A percentile compares a stretch with the other conserved stretches of the same genome.
phyloP scores from a whole-genome alignment of 106 monocot species.

The Ottelia alismoides region DNA sequence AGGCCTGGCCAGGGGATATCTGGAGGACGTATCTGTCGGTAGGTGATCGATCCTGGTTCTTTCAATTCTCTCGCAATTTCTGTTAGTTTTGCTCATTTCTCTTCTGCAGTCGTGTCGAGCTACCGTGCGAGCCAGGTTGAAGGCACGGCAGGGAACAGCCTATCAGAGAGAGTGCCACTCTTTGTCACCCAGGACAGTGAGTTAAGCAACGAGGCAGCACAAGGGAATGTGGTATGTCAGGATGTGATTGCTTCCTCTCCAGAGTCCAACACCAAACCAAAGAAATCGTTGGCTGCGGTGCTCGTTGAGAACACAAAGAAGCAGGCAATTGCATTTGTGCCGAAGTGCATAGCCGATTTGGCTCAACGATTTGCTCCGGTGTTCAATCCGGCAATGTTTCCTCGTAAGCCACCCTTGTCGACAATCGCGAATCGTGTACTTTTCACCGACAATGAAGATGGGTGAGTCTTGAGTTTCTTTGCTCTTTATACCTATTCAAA shows the following conservation, averaged over 20 bases:
- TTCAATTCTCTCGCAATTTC: no score
- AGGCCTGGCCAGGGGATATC: conserved; percentile 36
- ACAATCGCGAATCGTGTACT: conserved; percentile 69
- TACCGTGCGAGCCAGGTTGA: conserved; percentile 37
- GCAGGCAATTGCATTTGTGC: conserved; percentile 62
- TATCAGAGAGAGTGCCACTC: conserved; percentile 54
- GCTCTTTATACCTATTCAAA: not conserved
- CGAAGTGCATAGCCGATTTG: conserved; percentile 59
- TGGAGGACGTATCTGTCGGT: conserved; percentile 63
- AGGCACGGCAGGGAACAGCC: conserved; percentile 22
- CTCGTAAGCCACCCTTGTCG: conserved; percentile 70
- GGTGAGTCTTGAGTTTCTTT: conserved; percentile 28
- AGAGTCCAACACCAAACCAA: conserved; percentile 28
- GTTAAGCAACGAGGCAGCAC: conserved; percentile 12
- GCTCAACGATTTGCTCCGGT: conserved; percentile 46
- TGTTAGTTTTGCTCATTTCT: no score
- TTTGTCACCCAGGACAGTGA: conserved; percentile 25
- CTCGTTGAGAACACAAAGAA: conserved; percentile 66
- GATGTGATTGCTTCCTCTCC: conserved; percentile 6
- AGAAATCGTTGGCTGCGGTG: conserved; percentile 54
- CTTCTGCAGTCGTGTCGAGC: conserved; percentile 51
- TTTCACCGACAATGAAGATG: conserved; percentile 93
- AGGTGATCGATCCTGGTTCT: conserved; percentile 40
- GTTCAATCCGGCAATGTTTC: conserved; percentile 65
- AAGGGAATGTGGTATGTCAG: conserved; percentile 1